phyloP scores from a whole-genome alignment of 2,329 filamentous ascomycete species.

The Ophiostoma sp. region DNA sequence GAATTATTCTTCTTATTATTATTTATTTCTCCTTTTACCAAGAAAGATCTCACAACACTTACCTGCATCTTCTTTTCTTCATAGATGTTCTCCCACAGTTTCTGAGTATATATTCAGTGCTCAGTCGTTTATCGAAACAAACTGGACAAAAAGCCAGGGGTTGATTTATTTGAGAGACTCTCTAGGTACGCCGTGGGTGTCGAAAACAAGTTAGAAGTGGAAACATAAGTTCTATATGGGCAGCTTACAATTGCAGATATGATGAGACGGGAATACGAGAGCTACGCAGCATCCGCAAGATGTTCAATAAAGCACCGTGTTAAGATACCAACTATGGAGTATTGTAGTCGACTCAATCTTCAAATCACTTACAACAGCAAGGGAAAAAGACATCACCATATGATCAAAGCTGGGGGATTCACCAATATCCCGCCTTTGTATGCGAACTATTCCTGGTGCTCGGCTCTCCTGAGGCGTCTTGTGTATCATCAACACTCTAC shows the following conservation, averaged over 20 bases:
- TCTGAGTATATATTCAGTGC: too few relatives aligned
- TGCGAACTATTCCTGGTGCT: conserved; percentile 16
- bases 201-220: too few relatives aligned
- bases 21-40: too few relatives aligned
- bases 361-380: too few relatives aligned
- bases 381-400: neutral
- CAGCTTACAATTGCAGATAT: too few relatives aligned
- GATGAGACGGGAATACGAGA: neutral
- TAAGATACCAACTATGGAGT: neutral
- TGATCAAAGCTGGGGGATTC: conserved; percentile 1
- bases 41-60: too few relatives aligned
- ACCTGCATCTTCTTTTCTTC: too few relatives aligned
- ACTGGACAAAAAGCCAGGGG: neutral
- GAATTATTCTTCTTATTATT: neutral
- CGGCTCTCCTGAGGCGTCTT: conserved; percentile 13
- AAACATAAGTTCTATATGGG: neutral
- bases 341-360: neutral
- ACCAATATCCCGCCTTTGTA: neutral
- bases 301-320: neutral
- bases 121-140: neutral
- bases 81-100: too few relatives aligned
- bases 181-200: too few relatives aligned
- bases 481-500: conserved; percentile 21
- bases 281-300: neutral
- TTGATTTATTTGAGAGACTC: neutral